Conservation (phyloP, 1,284 basidiomycete genomes). For the Austroboletus sp. region DNA sequence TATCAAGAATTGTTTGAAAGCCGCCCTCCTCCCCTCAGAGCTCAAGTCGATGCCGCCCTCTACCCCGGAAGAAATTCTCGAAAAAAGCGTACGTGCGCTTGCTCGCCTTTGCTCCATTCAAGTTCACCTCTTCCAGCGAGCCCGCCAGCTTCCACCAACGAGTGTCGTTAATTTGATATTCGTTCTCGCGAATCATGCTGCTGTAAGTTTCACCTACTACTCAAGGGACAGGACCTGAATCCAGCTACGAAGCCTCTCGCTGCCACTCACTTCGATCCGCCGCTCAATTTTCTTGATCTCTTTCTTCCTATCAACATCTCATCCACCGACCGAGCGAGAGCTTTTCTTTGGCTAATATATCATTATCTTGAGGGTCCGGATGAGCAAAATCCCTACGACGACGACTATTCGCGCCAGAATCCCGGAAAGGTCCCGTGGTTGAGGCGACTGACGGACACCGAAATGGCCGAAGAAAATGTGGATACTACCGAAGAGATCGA, state of each 20-base stretch:
- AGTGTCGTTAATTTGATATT: conserved; percentile 64
- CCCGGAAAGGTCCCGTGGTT: conserved; percentile 53
- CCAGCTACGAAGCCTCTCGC: conserved; percentile 51
- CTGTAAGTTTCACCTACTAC: conserved; percentile 39
- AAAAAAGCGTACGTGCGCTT: conserved; percentile 46
- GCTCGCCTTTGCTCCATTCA: background rate
- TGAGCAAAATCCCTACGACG: conserved; percentile 59
- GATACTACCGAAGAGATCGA: conserved; percentile 61
- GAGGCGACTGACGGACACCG: conserved; percentile 42
- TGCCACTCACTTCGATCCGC: conserved; percentile 65
- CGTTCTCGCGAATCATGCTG: conserved; percentile 63
- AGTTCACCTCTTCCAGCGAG: conserved; percentile 36
- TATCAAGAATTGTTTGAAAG: conserved; percentile 70
- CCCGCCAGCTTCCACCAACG: conserved; percentile 62
- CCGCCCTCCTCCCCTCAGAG: conserved; percentile 69
- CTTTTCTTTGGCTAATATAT: conserved; percentile 75
- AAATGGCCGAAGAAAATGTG: conserved; percentile 56
- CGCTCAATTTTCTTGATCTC: conserved; percentile 72
- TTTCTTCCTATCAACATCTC: conserved; percentile 70
- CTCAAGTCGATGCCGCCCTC: conserved; percentile 58
- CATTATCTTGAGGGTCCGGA: conserved; percentile 64
- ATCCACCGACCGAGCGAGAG: conserved; percentile 63
- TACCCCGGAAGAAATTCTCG: conserved; percentile 64
- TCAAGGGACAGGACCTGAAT: background rate
- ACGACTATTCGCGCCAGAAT: conserved; percentile 45